Base-by-base conservation (phyloP, 805 yeast genomes). In the Clavispora carvajalis region DNA sequence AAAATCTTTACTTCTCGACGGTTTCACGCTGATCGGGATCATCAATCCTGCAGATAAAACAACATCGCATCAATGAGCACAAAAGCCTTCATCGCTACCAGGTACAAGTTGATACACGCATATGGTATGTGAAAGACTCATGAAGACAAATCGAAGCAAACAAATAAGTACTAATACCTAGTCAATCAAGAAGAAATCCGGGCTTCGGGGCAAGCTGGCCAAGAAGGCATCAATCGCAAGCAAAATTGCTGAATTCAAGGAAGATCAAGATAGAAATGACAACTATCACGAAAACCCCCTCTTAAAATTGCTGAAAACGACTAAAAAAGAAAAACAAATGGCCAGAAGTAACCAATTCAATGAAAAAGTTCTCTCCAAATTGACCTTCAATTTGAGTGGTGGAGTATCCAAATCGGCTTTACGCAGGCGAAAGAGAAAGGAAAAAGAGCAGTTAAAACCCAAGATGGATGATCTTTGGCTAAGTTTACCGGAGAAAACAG, bases 331-430 rank as follows among this genome's bases (percentile, higher is more conserved):
- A 17, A 80, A 77, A 46, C 73, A 67, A 34, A 52, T 47, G 33
- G 60, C 54, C 23, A 74, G 67, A 47, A 53, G 69, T 23, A 66
- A 62, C 28, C 65, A 58, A 39, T 65, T 72, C 43, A 57, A 67
- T 22, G 51, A 57, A 25, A 54, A 53, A 21, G 42, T 63, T 36
- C 47, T 57, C 37, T 46, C 46, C 23, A 58, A 62, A 36, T 56
- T 51, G 16, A 56, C 65, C 11, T 54, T 58, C 43, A 63, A 62
- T 37, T 54, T 70, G 42, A 52, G 69, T 52, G 53, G 68, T 13
- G 75, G 76, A 17, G 69, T 85, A 33, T 80, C 88, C 16, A 85
- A 84, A 55, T 79, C 87, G 5, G 67, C 88, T 0, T 46, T 73
- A 3, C 72, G 87, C 54, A 72, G 87, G 48, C 80, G 81, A 51